Evolutionary conservation across 345 rosid species (phyloP), one percentile per base, ranked within the genome.

Genomic region (Mallotus nudiflorus): DNA sequence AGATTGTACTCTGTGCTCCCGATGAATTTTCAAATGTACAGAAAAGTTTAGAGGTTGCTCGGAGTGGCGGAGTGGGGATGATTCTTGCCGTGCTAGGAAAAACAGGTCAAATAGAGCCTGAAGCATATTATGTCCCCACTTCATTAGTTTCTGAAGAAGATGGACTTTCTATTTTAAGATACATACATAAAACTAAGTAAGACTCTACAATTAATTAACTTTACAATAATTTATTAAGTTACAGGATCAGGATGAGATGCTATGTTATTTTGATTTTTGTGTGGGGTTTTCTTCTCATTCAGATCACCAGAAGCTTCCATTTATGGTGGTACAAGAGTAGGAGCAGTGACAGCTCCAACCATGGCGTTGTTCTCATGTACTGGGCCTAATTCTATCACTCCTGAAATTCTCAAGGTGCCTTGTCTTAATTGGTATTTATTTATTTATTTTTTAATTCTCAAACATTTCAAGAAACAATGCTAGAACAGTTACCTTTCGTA

Each of bases 361-460:
- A n/a, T 74, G 73, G 72, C 68, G 18, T 0, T 18, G 9, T 75
- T 75, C 33, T 69, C 78, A 25, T 75, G 74, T 31, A 13, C 24
- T n/a, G 70, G 78, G 33, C 78, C 78, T 16, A 75, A 75, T 56
- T 22, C 29, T n/a, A n/a, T n/a, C n/a, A n/a, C n/a, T n/a, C n/a
- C n/a, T n/a, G n/a, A n/a, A n/a, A n/a, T n/a, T n/a, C n/a, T n/a
- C n/a, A n/a, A n/a, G n/a, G n/a, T n/a, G n/a, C n/a, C n/a, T n/a
- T n/a, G n/a, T n/a, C n/a, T n/a, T n/a, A n/a, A n/a, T n/a, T n/a
- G n/a, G n/a, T n/a, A n/a, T n/a, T n/a, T n/a, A n/a, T n/a, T n/a
- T n/a, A n/a, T n/a, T n/a, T n/a, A n/a, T n/a, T n/a, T n/a, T n/a
- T n/a, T n/a, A n/a, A n/a, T n/a, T n/a, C n/a, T n/a, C n/a, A n/a